phyloP scores from a whole-genome alignment of 495 filamentous ascomycete species.

The Penicillium fimorum region DNA sequence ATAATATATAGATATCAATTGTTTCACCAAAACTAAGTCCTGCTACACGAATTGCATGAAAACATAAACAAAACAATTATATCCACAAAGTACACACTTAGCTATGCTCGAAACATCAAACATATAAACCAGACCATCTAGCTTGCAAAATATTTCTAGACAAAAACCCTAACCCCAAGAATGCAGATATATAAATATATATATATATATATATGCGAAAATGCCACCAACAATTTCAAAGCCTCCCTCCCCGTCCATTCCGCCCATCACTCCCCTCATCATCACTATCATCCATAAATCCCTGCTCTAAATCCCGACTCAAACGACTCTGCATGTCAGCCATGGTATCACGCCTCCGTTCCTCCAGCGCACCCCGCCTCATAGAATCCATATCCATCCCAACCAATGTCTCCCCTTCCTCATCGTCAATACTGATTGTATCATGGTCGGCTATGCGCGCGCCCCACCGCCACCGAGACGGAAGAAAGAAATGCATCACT shows the following conservation, averaged over 20 bases:
- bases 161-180: neutral
- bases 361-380: slow-evolving; percentile 49
- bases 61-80: neutral
- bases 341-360: slow-evolving; percentile 38
- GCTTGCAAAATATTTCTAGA: neutral
- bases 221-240: slow-evolving; percentile 1
- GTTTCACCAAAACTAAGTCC: neutral
- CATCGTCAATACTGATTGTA: slow-evolving; percentile 62
- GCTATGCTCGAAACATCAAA: neutral
- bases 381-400: slow-evolving; percentile 54
- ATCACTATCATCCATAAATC: slow-evolving; percentile 80
- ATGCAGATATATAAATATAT: neutral
- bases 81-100: neutral
- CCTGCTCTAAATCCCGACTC: slow-evolving; percentile 79
- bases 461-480: slow-evolving; percentile 53
- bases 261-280: slow-evolving; percentile 46
- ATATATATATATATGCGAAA: neutral
- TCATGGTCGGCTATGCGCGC: slow-evolving; percentile 52
- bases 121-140: neutral
- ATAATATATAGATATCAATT: neutral
- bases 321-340: slow-evolving; percentile 55
- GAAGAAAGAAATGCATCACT: slow-evolving; percentile 54
- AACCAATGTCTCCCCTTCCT: slow-evolving; percentile 64
- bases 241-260: neutral
- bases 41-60: neutral